phyloP scores from a whole-genome alignment of 768 basidiomycete species.

The Collybiopsis luxurians region DNA sequence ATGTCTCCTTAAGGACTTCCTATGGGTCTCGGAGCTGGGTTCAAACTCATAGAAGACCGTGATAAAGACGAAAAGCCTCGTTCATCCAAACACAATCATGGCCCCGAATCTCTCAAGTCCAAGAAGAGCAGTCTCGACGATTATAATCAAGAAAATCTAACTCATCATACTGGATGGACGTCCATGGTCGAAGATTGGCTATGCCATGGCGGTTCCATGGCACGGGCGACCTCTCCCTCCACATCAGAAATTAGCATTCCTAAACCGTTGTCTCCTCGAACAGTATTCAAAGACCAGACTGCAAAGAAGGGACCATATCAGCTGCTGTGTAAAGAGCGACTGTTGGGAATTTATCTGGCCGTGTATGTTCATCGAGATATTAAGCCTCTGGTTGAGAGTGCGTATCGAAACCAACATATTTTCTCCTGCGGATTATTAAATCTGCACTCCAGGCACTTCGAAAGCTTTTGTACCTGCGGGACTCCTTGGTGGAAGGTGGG shows the following conservation, averaged over 20 bases:
- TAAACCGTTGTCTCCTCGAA: constrained; percentile 39
- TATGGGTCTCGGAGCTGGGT: constrained; percentile 74
- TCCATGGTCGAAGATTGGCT: constrained; percentile 75
- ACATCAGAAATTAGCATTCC: constrained; percentile 43
- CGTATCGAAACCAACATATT: constrained; percentile 9
- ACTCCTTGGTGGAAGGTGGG: constrained; percentile 84
- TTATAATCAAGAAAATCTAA: constrained; percentile 28
- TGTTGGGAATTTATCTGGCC: constrained; percentile 87
- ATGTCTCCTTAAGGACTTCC: constrained; percentile 53
- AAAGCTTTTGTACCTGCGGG: constrained; percentile 87
- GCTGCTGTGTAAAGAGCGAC: constrained; percentile 81
- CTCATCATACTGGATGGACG: constrained; percentile 59
- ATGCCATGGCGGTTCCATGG: constrained; percentile 35
- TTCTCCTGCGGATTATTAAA: constrained; percentile 6
- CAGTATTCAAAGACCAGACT: constrained; percentile 34
- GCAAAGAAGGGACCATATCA: constrained; percentile 73
- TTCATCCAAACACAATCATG: constrained; percentile 32
- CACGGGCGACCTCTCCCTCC: constrained; percentile 30
- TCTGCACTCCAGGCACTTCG: constrained; percentile 51
- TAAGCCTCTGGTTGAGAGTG: constrained; percentile 61
- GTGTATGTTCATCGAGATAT: constrained; percentile 74
- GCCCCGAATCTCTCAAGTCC: constrained; percentile 25
- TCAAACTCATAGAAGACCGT: constrained; percentile 58
- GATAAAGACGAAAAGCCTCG: constrained; percentile 34
- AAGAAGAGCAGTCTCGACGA: constrained; percentile 35